These are phyloP conservation scores for Diaporthe capsici DNA, from an alignment of 2,329 filamentous ascomycete species.

Conservation along the genomic window DNA sequence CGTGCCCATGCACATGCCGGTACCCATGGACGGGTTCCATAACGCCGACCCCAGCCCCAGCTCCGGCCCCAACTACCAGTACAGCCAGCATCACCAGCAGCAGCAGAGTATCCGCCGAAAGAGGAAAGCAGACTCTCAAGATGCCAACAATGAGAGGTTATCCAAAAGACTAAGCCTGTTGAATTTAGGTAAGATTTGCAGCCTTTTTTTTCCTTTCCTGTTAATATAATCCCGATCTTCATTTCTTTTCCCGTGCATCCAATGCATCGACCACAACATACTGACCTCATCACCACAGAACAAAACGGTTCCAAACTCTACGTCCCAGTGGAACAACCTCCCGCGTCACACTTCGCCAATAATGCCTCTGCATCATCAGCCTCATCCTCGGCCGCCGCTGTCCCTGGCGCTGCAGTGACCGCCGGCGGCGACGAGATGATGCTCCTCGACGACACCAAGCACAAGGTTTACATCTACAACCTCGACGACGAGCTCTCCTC, in stretches of 20 bases:
- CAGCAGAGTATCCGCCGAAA: conserved; percentile 58
- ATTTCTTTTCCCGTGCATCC: background rate
- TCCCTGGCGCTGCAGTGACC: conserved; percentile 39
- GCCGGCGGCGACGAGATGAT: conserved; percentile 78
- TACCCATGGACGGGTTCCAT: conserved; percentile 31
- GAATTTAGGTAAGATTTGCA: conserved; percentile 77
- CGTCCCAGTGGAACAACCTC: conserved; percentile 71
- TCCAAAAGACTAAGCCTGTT: conserved; percentile 87
- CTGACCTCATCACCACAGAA: conserved; percentile 59
- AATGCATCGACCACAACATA: background rate
- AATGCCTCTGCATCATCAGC: conserved; percentile 37
- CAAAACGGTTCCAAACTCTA: conserved; percentile 75
- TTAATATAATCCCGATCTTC: conserved; percentile 3
- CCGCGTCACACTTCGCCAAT: conserved; percentile 37
- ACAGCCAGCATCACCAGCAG: conserved; percentile 40
- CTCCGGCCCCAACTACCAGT: conserved; percentile 19
- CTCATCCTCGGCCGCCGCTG: conserved; percentile 38
- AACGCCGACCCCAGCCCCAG: conserved; percentile 23
- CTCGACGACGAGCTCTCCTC: conserved; percentile 87
- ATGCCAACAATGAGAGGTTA: conserved; percentile 77
- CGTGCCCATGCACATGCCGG: conserved; percentile 39
- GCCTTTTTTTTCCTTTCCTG: conserved; percentile 13
- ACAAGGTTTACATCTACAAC: conserved; percentile 92
- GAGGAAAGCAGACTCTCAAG: conserved; percentile 71
- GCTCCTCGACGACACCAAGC: conserved; percentile 87